phyloP scores from a whole-genome alignment of 75 land plant genomes.

The Picea glauca region DNA sequence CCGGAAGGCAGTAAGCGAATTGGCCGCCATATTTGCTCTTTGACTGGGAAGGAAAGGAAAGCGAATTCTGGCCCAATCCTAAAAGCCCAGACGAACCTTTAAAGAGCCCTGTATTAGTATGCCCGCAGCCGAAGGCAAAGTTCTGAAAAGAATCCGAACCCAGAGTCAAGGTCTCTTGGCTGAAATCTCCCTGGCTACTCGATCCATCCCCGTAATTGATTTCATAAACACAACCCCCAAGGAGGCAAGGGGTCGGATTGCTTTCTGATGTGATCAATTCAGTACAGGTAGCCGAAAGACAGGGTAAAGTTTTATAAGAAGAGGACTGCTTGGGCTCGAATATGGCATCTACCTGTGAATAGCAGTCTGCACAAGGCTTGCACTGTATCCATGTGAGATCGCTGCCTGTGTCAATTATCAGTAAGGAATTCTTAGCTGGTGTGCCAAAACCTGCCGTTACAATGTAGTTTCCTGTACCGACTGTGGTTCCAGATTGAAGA shows the following conservation, averaged over 20 bases:
- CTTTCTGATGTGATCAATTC: background rate
- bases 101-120: constrained; percentile 59
- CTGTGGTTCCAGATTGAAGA: constrained; percentile 15
- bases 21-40: constrained; percentile 20
- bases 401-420: constrained; percentile 69
- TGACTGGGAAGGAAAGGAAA: constrained; percentile 60
- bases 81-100: constrained; percentile 57
- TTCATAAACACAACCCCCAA: constrained; percentile 24
- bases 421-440: constrained; percentile 18
- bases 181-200: constrained; percentile 48
- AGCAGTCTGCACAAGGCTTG: constrained; percentile 55
- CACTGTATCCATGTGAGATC: constrained; percentile 82
- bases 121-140: constrained; percentile 74
- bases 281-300: constrained; percentile 19
- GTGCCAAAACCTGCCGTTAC: constrained; percentile 32
- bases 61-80: constrained; percentile 56
- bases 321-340: constrained; percentile 53
- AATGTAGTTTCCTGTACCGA: constrained; percentile 42
- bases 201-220: constrained; percentile 62
- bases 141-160: constrained; percentile 20
- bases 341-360: constrained; percentile 46
- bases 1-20: constrained; percentile 77
- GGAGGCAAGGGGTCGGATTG: constrained; percentile 8
- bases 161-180: constrained; percentile 38
- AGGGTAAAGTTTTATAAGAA: constrained; percentile 42